Conservation (phyloP, 192 early-diverging fungal genomes). For the Rhizoclosmatium globosum region DNA sequence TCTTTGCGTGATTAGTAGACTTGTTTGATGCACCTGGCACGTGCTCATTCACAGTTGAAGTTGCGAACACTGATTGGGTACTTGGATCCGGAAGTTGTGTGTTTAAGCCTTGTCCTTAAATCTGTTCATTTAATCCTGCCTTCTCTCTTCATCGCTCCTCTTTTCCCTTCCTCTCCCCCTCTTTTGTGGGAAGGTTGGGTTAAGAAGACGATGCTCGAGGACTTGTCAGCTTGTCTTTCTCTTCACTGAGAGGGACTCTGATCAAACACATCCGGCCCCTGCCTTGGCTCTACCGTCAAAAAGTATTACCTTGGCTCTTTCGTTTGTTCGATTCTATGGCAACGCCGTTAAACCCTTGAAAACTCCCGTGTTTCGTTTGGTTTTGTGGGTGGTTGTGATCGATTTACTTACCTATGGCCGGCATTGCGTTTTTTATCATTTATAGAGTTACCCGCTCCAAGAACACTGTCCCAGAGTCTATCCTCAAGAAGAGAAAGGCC, state of each 20-base stretch:
- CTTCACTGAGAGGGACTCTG: neutral
- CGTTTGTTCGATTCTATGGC: neutral
- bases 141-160: neutral
- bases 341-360: conserved; percentile 1
- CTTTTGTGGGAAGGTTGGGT: neutral
- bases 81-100: neutral
- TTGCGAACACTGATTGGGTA: neutral
- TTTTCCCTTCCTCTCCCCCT: neutral
- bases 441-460: conserved; percentile 24
- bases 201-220: neutral
- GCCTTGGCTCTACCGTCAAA: neutral
- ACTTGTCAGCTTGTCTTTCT: neutral
- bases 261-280: conserved; percentile 9
- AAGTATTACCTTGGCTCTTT: neutral
- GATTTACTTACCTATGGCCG: neutral
- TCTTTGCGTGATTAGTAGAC: neutral
- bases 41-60: neutral
- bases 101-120: neutral
- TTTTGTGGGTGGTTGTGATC: neutral
- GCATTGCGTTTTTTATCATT: neutral
- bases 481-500: conserved; percentile 73
- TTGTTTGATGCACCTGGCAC: neutral
- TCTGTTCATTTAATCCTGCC: neutral
- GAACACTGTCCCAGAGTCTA: conserved; percentile 67
- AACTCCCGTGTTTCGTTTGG: neutral